Evolutionary conservation across 192 early-diverging fungal genomes (phyloP).

Genomic region (Rhizophagus clarus): DNA sequence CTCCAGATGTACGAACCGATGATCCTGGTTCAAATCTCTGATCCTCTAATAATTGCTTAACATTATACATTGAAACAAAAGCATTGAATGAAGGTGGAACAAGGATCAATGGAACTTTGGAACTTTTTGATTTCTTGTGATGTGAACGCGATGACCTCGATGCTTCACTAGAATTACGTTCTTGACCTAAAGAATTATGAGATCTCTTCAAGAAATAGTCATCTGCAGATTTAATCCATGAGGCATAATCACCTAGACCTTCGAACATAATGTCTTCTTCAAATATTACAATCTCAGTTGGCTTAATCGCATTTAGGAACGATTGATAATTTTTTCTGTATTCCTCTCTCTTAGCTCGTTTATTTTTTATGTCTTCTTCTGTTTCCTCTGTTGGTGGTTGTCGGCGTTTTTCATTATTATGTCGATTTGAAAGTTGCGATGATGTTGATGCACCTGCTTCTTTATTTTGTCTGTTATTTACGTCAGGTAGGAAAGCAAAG

Average conservation of each 20-base stretch:
- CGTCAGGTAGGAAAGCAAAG: neutral
- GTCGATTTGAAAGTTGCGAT: neutral
- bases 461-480: neutral
- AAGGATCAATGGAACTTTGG: neutral
- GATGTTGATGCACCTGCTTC: neutral
- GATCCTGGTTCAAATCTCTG: slow-evolving; percentile 70
- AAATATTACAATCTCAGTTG: neutral
- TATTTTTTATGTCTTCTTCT: neutral
- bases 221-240: neutral
- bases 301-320: neutral
- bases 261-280: neutral
- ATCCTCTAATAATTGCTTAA: slow-evolving; percentile 79
- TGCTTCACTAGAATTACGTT: neutral
- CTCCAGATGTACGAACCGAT: slow-evolving; percentile 62
- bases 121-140: neutral
- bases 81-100: slow-evolving; percentile 38
- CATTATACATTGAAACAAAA: slow-evolving; percentile 86
- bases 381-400: neutral
- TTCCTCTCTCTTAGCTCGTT: neutral
- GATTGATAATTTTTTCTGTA: neutral
- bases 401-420: neutral
- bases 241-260: neutral
- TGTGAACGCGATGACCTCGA: neutral
- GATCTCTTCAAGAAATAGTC: neutral
- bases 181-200: neutral